Base-by-base conservation (phyloP, 2,329 filamentous ascomycete species). In the Sporothrix schenckii region DNA sequence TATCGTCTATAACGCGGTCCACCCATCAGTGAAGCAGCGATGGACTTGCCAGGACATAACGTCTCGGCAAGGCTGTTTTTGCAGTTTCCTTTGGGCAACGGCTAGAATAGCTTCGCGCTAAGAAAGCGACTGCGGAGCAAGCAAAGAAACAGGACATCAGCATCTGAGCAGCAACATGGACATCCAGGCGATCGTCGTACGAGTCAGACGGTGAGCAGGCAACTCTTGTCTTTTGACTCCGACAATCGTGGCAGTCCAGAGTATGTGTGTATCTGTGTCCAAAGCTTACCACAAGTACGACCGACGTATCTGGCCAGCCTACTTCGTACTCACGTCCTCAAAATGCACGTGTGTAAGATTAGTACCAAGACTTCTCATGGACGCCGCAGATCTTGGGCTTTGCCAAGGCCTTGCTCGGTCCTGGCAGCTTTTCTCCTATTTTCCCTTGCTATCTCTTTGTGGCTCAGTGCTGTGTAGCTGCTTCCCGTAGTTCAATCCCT, bases 51-150 rank as follows among this genome's bases (percentile, higher is more conserved):
- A 61, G n/a, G 27, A 63, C 47, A 27, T 47, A 27, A 44, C 10
- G n/a, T 61, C 58, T 61, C 34, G 58, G 58, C 39, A 47, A 63
- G 58, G 58, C 39, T 63, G 58, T 47, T 63, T 63, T 63, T 47
- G 39, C 41, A 11, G 39, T 47, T 24, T 63, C 13, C 34, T 11
- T 24, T 27, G 27, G 16, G 3, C 39, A 47, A 63, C 58, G 56
- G 56, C 24, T 27, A 6, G 11, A 39, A 47, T 63, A 21, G 58
- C 58, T 63, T 47, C 41, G 39, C 58, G 58, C 58, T 63, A 63
- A 47, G 5, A 44, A 47, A 61, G 54, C 34, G 16, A 16, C 39
- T 47, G 58, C 39, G 58, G 39, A 61, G 58, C 24, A 44, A 19
- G 11, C 0, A 39, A 39, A 58, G 54, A 39, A 39, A 39, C 54